Conservation (phyloP, 1,139 yeast genomes). For the Hemisphaericaspora subhashii region DNA sequence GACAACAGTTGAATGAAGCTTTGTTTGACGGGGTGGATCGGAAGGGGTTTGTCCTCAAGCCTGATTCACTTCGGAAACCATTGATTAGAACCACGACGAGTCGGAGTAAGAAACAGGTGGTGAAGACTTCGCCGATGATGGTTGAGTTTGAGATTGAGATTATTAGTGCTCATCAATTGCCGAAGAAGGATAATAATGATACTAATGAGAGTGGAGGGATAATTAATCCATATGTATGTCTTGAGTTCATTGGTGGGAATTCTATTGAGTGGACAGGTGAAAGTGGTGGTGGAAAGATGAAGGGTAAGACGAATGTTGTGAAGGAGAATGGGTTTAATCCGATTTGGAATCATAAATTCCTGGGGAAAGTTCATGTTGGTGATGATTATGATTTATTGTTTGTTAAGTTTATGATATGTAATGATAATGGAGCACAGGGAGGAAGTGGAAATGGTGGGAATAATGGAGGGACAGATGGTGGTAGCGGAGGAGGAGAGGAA, state of each 20-base stretch:
- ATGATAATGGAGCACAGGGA: neutral
- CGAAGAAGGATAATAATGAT: constrained; percentile 42
- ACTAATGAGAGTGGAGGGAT: constrained; percentile 17
- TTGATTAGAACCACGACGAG: constrained; percentile 23
- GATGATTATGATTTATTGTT: constrained; percentile 38
- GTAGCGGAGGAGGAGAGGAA: constrained; percentile 3
- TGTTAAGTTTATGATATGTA: constrained; percentile 27
- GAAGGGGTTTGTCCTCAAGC: constrained; percentile 80
- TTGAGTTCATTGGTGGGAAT: constrained; percentile 54
- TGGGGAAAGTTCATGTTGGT: constrained; percentile 35
- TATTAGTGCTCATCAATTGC: constrained; percentile 84
- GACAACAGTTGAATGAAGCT: constrained; percentile 88
- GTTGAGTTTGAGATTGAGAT: constrained; percentile 43
- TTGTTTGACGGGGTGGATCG: constrained; percentile 61
- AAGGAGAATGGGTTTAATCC: constrained; percentile 83
- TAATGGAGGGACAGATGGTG: too few relatives aligned
- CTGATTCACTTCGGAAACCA: constrained; percentile 44
- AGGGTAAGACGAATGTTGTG: constrained; percentile 36
- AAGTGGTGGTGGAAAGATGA: constrained; percentile 2
- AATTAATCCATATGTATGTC: constrained; percentile 57
- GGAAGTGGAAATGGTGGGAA: too few relatives aligned
- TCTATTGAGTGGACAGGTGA: constrained; percentile 22
- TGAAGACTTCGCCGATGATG: constrained; percentile 4
- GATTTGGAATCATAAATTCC: constrained; percentile 62
- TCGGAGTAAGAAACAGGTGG: constrained; percentile 2